Percentiles rank a stretch among this genome's conserved stretches.
Conservation (phyloP, 345 rosid genomes). For the Cardiospermum halicacabum region DNA sequence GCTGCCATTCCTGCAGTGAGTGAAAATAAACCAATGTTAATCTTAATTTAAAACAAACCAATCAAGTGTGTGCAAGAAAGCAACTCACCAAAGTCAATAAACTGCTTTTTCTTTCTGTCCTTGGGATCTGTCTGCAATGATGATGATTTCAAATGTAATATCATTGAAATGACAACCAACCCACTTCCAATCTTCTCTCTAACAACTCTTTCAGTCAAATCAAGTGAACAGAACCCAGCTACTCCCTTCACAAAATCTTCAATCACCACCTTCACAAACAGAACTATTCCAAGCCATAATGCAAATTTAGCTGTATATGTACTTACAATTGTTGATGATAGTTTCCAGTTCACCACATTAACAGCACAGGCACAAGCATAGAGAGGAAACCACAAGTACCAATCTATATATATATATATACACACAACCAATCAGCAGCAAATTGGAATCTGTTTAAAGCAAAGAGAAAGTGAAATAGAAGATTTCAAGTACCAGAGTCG, state of each 20-base stretch:
- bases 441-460: too few species aligned
- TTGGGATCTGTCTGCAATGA: slow-evolving; percentile 6
- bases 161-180: slow-evolving; percentile 60
- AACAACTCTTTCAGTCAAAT: slow-evolving; percentile 57
- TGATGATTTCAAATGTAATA: slow-evolving; percentile 46
- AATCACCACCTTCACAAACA: slow-evolving; percentile 50
- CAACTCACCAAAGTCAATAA: slow-evolving; percentile 40
- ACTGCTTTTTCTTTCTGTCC: slow-evolving; percentile 12
- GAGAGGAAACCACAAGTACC: slow-evolving; percentile 83
- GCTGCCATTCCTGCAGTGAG: slow-evolving; percentile 44
- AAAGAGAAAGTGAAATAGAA: not conserved
- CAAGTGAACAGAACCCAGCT: slow-evolving; percentile 54
- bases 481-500: slow-evolving; percentile 49
- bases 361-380: slow-evolving; percentile 54
- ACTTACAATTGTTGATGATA: slow-evolving; percentile 15
- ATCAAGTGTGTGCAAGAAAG: not conserved
- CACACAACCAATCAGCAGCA: not conserved
- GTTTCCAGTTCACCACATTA: slow-evolving; percentile 37
- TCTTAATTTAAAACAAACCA: not conserved
- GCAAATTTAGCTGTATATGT: slow-evolving; percentile 27
- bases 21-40: not conserved
- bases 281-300: slow-evolving; percentile 33
- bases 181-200: slow-evolving; percentile 82
- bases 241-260: slow-evolving; percentile 33
- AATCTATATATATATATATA: too few species aligned